phyloP scores from a whole-genome alignment of 2,329 filamentous ascomycete species.

The Trichophyton schoenleinii region DNA sequence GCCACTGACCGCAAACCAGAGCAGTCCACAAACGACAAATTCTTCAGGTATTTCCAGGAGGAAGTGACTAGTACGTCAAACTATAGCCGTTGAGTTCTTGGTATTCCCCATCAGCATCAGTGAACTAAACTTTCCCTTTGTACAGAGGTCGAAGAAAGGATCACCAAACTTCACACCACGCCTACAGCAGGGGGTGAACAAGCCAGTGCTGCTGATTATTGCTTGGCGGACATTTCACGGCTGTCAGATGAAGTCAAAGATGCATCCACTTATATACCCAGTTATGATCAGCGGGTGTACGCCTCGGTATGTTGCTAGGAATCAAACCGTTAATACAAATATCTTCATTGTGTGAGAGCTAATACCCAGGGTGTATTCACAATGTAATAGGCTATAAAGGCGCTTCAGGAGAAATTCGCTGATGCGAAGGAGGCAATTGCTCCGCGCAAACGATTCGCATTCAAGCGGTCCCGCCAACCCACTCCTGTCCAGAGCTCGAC shows the following conservation, averaged over 20 bases:
- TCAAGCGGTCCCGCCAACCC: slow-evolving; percentile 51
- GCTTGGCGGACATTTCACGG: slow-evolving; percentile 64
- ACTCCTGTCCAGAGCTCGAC: slow-evolving; percentile 42
- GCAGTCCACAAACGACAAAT: slow-evolving; percentile 55
- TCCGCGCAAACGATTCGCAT: slow-evolving; percentile 71
- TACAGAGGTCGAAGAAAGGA: slow-evolving; percentile 62
- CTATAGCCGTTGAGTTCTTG: background rate
- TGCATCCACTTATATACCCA: slow-evolving; percentile 65
- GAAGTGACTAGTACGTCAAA: slow-evolving; percentile 53
- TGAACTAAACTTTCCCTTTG: background rate
- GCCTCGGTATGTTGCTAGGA: slow-evolving; percentile 47
- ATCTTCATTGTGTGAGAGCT: background rate
- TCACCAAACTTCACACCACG: slow-evolving; percentile 53
- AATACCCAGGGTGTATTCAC: background rate
- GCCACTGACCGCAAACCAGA: slow-evolving; percentile 24
- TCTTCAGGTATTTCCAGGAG: slow-evolving; percentile 72
- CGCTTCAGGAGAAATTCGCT: slow-evolving; percentile 64
- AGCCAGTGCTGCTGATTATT: slow-evolving; percentile 66
- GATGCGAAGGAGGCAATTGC: slow-evolving; percentile 54
- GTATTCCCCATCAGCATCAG: background rate
- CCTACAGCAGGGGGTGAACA: slow-evolving; percentile 59
- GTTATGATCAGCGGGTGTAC: slow-evolving; percentile 82
- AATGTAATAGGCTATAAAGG: slow-evolving; percentile 57
- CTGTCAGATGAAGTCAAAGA: slow-evolving; percentile 78
- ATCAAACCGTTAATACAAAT: no score